Conservation (phyloP, 2,329 filamentous ascomycete species). For the Xylaria sp. region DNA sequence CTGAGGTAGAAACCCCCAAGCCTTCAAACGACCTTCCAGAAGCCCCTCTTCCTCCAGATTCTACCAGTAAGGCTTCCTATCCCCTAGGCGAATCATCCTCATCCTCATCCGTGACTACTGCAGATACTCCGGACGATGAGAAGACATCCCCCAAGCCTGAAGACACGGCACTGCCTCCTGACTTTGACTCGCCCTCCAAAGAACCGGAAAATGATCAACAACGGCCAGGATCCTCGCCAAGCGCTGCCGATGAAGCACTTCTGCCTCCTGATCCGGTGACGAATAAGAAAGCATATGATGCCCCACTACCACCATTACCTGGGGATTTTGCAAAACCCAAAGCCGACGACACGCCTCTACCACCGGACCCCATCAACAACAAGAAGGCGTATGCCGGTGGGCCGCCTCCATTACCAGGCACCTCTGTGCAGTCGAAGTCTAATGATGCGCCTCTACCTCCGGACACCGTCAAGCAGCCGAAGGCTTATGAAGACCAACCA, state of each 20-base stretch:
- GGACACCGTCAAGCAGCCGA: constrained; percentile 39
- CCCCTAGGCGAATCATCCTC: constrained; percentile 54
- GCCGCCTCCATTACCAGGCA: constrained; percentile 43
- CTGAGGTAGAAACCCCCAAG: constrained; percentile 40
- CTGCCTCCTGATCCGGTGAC: constrained; percentile 48
- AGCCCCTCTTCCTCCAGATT: constrained; percentile 56
- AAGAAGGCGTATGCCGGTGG: constrained; percentile 37
- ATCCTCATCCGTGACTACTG: constrained; percentile 53
- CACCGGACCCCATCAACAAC: constrained; percentile 42
- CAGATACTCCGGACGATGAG: constrained; percentile 30
- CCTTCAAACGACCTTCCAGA: constrained; percentile 33
- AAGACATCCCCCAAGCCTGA: constrained; percentile 25
- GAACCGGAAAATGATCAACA: constrained; percentile 5
- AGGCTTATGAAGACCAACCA: constrained; percentile 34
- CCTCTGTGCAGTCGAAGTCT: constrained; percentile 22
- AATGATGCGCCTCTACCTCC: constrained; percentile 46
- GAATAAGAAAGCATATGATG: constrained; percentile 38
- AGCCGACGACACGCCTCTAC: constrained; percentile 44
- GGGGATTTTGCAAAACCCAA: constrained; percentile 28
- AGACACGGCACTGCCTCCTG: constrained; percentile 39
- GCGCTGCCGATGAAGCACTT: constrained; percentile 38
- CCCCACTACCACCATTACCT: constrained; percentile 33
- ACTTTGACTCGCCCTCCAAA: constrained; percentile 34
- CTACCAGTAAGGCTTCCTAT: constrained; percentile 56
- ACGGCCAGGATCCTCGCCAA: constrained; percentile 26